These are phyloP conservation scores for Blepharisma stoltei DNA, from an alignment of 73 alveolate genomes.

Conservation along the genomic window DNA sequence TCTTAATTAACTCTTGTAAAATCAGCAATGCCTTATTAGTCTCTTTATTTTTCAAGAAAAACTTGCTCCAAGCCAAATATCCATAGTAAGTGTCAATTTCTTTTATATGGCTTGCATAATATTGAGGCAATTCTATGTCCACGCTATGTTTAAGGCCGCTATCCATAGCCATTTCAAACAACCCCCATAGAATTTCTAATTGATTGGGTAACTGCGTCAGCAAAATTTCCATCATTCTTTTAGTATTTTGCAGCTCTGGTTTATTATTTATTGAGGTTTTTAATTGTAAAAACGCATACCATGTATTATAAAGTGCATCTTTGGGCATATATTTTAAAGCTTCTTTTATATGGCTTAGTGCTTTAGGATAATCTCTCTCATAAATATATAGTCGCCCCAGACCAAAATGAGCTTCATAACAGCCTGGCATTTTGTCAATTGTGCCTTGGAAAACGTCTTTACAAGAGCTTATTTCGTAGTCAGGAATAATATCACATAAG, in stretches of 20 bases:
- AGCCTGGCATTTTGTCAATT: conserved; percentile 8
- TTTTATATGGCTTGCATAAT: conserved; percentile 43
- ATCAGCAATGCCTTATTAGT: conserved; percentile 37
- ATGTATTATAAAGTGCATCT: conserved; percentile 37
- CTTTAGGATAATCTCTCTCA: conserved; percentile 36
- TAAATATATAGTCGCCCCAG: conserved; percentile 45
- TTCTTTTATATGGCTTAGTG: conserved; percentile 33
- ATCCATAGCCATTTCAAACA: not conserved
- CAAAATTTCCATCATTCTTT: not conserved
- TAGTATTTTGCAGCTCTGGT: not conserved
- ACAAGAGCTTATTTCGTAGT: not conserved
- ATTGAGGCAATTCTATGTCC: conserved; percentile 34
- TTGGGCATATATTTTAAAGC: conserved; percentile 31
- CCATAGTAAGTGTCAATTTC: conserved; percentile 44
- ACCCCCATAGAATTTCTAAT: conserved; percentile 21
- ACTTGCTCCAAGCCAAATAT: conserved; percentile 65
- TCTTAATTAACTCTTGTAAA: conserved; percentile 41
- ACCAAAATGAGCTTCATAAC: conserved; percentile 65
- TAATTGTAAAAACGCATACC: conserved; percentile 40
- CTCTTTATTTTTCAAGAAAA: conserved; percentile 33
- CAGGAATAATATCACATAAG: not conserved
- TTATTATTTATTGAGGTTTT: conserved; percentile 9
- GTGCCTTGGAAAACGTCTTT: conserved; percentile 9
- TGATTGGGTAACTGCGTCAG: not conserved
- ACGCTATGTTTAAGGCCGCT: not conserved